Evolutionary conservation across 306 rosid species (phyloP).

Genomic region (Citrullus colocynthis): DNA sequence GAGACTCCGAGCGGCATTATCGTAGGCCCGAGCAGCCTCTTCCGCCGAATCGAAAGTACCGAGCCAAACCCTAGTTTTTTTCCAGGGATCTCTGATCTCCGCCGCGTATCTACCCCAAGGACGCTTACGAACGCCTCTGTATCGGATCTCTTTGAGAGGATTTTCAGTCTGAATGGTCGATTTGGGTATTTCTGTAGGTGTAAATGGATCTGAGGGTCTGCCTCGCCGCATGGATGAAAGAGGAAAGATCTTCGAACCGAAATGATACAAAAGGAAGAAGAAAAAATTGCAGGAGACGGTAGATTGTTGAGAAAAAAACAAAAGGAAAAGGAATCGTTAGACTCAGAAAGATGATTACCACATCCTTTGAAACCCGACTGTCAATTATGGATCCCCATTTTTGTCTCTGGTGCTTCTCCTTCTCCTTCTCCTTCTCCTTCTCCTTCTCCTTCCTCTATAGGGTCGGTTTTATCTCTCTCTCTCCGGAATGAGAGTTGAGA

Average conservation of each 20-base stretch:
- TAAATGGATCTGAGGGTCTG: slow-evolving; percentile 28
- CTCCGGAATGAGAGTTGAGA: slow-evolving; percentile 8
- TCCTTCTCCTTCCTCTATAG: not conserved
- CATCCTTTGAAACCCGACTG: slow-evolving; percentile 14
- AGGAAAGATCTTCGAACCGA: not conserved
- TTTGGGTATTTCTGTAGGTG: not conserved
- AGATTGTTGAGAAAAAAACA: slow-evolving; percentile 7
- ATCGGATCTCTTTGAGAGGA: slow-evolving; percentile 34
- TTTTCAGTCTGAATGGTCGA: slow-evolving; percentile 7
- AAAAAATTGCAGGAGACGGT: slow-evolving; percentile 15
- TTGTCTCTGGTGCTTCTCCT: not conserved
- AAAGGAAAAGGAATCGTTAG: not conserved
- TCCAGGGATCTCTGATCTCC: slow-evolving; percentile 87
- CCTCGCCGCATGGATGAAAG: slow-evolving; percentile 56
- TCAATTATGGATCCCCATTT: slow-evolving; percentile 17
- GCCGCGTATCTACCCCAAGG: slow-evolving; percentile 95
- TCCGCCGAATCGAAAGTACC: slow-evolving; percentile 80
- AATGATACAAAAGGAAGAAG: not conserved
- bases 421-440: not conserved
- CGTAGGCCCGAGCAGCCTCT: slow-evolving; percentile 80
- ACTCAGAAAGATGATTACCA: slow-evolving; percentile 8
- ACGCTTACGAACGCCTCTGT: slow-evolving; percentile 76
- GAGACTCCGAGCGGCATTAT: slow-evolving; percentile 54
- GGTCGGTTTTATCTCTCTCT: slow-evolving; percentile 4
- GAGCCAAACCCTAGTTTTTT: slow-evolving; percentile 73